phyloP scores from a whole-genome alignment of 495 filamentous ascomycete species.

The Xylaria longipes region DNA sequence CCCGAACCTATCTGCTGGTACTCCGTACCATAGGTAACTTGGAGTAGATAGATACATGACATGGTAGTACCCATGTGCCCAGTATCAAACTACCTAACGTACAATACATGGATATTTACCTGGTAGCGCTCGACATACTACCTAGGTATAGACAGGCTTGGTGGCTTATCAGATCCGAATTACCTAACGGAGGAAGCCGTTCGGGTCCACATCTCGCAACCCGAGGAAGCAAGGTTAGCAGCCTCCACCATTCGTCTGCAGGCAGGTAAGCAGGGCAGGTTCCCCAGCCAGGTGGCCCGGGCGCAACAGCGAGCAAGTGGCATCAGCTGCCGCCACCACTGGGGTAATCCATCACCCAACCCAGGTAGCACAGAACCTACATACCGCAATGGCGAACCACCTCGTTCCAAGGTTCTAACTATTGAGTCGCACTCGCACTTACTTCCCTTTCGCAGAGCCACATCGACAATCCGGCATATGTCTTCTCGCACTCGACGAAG shows the following conservation, averaged over 20 bases:
- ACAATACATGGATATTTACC: neutral
- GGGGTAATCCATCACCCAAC: neutral
- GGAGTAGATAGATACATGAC: neutral
- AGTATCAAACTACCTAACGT: neutral
- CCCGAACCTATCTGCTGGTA: neutral
- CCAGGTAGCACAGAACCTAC: neutral
- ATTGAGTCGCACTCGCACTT: constrained; percentile 11
- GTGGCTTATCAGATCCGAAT: constrained; percentile 11
- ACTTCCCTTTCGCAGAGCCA: constrained; percentile 13
- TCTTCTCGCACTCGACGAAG: neutral
- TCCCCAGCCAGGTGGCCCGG: neutral
- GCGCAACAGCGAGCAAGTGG: neutral
- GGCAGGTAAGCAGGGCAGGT: constrained; percentile 2
- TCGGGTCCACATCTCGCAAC: neutral
- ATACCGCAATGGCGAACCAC: neutral
- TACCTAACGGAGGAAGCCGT: constrained; percentile 4
- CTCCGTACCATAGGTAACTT: neutral
- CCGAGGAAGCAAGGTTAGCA: neutral
- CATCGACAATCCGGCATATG: constrained; percentile 7
- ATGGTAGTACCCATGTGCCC: neutral
- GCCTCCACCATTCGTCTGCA: neutral
- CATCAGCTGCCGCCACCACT: neutral
- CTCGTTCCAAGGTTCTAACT: no score
- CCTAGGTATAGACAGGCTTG: neutral
- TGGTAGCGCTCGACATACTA: no score